A percentile compares a stretch with the other conserved stretches of the same genome.
Evolutionary conservation across 305 asterid species (phyloP).

Genomic region (Solanum hybrid): DNA sequence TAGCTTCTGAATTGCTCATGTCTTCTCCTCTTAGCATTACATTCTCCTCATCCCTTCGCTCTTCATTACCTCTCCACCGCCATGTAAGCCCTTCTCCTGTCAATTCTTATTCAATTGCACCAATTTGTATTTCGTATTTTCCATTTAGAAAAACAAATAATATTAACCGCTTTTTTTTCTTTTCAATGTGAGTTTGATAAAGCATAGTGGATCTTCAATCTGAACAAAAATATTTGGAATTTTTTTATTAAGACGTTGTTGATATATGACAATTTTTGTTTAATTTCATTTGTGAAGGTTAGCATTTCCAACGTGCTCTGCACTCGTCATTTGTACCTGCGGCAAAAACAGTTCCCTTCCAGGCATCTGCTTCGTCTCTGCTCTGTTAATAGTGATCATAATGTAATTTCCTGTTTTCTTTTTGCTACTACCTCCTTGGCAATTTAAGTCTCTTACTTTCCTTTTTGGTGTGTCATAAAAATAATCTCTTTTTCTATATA

Average conservation of each 20-base stretch:
- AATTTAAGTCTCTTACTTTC: not conserved
- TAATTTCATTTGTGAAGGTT: not conserved
- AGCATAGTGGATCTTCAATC: not conserved
- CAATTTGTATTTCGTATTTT: not conserved
- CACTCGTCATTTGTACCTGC: not conserved
- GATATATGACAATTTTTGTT: not conserved
- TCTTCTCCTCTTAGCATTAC: constrained; percentile 1
- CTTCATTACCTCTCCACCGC: constrained; percentile 2
- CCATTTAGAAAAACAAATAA: not conserved
- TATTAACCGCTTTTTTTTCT: not conserved
- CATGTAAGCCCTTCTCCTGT: not conserved
- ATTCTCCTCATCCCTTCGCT: not conserved
- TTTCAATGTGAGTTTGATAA: not conserved
- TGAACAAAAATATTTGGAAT: not conserved
- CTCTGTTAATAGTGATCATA: not conserved
- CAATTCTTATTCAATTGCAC: not conserved
- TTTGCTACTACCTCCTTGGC: not conserved
- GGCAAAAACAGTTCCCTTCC: not conserved
- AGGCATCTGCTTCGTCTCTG: constrained; percentile 3
- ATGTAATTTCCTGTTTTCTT: not conserved
- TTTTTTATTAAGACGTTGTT: not conserved
- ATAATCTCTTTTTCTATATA: not conserved
- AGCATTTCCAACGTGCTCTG: not conserved
- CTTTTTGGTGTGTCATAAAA: not conserved
- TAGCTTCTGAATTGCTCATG: not conserved